Conservation (phyloP, 805 yeast species). For the Grigorovia transvaalensis region DNA sequence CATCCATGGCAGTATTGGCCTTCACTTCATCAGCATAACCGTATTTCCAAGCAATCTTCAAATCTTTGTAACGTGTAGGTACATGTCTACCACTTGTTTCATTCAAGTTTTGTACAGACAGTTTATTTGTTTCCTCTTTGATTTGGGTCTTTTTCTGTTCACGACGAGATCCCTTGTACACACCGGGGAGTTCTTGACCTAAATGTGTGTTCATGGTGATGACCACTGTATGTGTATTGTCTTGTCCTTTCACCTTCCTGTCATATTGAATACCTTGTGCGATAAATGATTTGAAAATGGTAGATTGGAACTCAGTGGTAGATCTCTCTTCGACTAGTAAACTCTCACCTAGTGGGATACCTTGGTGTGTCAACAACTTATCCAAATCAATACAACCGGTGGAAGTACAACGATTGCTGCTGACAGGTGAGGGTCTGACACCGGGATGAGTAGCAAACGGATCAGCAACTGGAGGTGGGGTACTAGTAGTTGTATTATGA, state of each 20-base stretch:
- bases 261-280: constrained; percentile 69
- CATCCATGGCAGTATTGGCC: constrained; percentile 9
- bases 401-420: constrained; percentile 67
- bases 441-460: constrained; percentile 38
- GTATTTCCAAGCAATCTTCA: constrained; percentile 93
- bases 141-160: constrained; percentile 56
- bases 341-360: constrained; percentile 70
- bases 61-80: constrained; percentile 31
- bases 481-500: not conserved
- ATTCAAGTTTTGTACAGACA: constrained; percentile 59
- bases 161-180: constrained; percentile 56
- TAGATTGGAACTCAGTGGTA: constrained; percentile 76
- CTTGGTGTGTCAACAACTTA: constrained; percentile 64
- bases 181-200: constrained; percentile 67
- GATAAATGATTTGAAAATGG: constrained; percentile 56
- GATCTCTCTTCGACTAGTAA: constrained; percentile 73
- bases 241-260: constrained; percentile 23
- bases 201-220: constrained; percentile 50
- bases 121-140: constrained; percentile 44
- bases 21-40: constrained; percentile 37
- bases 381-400: constrained; percentile 76
- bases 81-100: constrained; percentile 18
- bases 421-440: constrained; percentile 59
- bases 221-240: constrained; percentile 51
- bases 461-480: not conserved